Base-by-base conservation (phyloP, 2,329 filamentous ascomycete species). In the Rosellinia necatrix region DNA sequence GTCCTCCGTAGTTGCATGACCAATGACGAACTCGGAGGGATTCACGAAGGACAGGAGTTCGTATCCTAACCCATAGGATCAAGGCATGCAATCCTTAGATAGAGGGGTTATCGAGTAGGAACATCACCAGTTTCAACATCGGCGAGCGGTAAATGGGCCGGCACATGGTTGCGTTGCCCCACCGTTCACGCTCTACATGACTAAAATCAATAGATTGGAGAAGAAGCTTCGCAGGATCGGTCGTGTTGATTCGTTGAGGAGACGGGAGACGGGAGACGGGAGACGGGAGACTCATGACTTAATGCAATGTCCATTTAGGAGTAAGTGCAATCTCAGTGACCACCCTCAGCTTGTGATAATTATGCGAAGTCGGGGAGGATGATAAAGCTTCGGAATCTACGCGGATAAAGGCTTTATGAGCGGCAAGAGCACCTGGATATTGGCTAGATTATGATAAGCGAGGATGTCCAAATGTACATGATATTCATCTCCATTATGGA, bases 11-110 rank as follows among this genome's bases (percentile, higher is more conserved):
- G 89, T 89, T 1, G 89, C 86, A 27, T 90, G 77, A 62, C 92
- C 89, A 52, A 92, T 87, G 46, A 91, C 71, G 66, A 87, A 88
- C 62, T 92, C 89, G 2, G 89, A 89, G 0, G 90, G 89, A 63
- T 92, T 92, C 41, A 90, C 87, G 64, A 91, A 91, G 0, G 84
- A 75, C 0, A 88, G 89, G 40, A 91, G 73, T 10, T 81, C 74
- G 60, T 87, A 81, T 0, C 86, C 88, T 9, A 81, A 73, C 2
- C 70, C 65, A 8, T 80, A 78, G 61, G 92, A 91, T 77, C 90
- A 88, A 0, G 81, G 72, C 3, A 90, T 69, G 44, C 85, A 88
- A 2, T 80, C 78, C 3, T 76, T 71, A 22, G 6, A 87, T 81
- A 1, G 76, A 74, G 9, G 81, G 71, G 53, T 77, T n/a, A n/a